Percentiles rank a stretch among this genome's conserved stretches.
Conservation (phyloP, 73 alveolate genomes). For the Tetrahymena malaccensis region DNA sequence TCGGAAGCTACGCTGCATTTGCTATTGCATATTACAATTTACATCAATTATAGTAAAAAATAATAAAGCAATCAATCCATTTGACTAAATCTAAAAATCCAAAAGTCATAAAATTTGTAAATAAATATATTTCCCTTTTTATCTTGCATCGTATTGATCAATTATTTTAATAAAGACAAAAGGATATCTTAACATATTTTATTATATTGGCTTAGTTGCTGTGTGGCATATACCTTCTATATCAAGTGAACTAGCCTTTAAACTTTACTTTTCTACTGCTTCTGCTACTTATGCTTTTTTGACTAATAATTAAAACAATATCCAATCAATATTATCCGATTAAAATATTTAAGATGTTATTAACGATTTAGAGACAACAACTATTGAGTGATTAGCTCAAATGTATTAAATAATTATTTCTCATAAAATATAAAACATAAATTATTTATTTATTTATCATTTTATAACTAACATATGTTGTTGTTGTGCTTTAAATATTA, state of each 20-base stretch:
- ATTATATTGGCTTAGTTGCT: constrained; percentile 18
- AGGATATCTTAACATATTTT: constrained; percentile 3
- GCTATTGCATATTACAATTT: constrained; percentile 29
- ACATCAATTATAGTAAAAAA: constrained; percentile 9
- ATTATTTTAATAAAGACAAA: neutral
- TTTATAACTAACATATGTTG: no score
- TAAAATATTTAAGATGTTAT: neutral
- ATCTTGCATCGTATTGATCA: neutral
- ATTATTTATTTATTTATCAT: no score
- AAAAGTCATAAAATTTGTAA: neutral
- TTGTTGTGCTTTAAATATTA: neutral
- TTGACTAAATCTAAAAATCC: constrained; percentile 41
- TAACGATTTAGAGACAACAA: neutral
- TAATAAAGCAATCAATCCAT: constrained; percentile 14
- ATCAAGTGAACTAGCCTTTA: constrained; percentile 13
- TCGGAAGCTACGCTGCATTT: constrained; percentile 19
- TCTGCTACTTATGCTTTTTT: neutral
- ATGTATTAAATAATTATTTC: neutral
- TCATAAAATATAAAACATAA: no score
- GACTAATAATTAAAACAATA: neutral
- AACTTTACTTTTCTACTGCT: neutral
- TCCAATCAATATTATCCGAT: neutral
- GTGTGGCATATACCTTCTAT: constrained; percentile 37
- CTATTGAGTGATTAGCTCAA: neutral
- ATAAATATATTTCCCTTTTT: neutral